A percentile compares a stretch with the other conserved stretches of the same genome.
phyloP scores from a whole-genome alignment of 805 yeast species.

The Pichia manshurica region DNA sequence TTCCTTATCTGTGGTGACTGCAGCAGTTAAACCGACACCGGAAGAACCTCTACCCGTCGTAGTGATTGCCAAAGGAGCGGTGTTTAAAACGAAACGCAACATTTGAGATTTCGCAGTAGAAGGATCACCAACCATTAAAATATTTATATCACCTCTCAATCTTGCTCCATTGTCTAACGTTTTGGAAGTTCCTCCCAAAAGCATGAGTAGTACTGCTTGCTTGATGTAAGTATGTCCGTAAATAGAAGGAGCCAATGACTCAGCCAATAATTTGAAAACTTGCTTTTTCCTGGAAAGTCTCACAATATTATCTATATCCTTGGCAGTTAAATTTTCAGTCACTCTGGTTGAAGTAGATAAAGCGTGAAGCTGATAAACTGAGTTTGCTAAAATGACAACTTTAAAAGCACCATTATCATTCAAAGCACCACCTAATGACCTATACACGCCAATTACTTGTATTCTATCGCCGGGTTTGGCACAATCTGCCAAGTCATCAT shows the following conservation, averaged over 20 bases:
- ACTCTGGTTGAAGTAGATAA: slow-evolving; percentile 62
- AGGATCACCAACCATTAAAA: slow-evolving; percentile 97
- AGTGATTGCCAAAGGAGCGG: slow-evolving; percentile 93
- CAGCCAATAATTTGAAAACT: slow-evolving; percentile 72
- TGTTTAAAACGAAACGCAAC: slow-evolving; percentile 86
- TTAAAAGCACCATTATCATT: slow-evolving; percentile 60
- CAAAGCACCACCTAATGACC: slow-evolving; percentile 79
- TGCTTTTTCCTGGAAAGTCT: slow-evolving; percentile 63
- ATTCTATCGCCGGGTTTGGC: slow-evolving; percentile 96
- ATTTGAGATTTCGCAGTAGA: slow-evolving; percentile 97
- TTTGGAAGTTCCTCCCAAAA: slow-evolving; percentile 91
- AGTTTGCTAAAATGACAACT: slow-evolving; percentile 82
- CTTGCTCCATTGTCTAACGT: slow-evolving; percentile 93
- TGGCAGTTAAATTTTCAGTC: slow-evolving; percentile 72
- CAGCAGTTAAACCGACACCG: slow-evolving; percentile 99
- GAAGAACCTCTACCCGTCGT: slow-evolving; percentile 99
- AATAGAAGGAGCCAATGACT: slow-evolving; percentile 91
- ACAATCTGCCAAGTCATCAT: slow-evolving; percentile 87
- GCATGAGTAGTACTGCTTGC: slow-evolving; percentile 83
- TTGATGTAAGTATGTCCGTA: slow-evolving; percentile 90
- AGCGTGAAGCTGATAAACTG: slow-evolving; percentile 83
- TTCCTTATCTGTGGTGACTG: slow-evolving; percentile 92
- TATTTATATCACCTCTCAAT: slow-evolving; percentile 94
- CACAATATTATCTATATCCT: slow-evolving; percentile 82
- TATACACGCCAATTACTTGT: slow-evolving; percentile 88